Base-by-base conservation (phyloP, 23 red algal species). In the Gracilaria domingensis region DNA sequence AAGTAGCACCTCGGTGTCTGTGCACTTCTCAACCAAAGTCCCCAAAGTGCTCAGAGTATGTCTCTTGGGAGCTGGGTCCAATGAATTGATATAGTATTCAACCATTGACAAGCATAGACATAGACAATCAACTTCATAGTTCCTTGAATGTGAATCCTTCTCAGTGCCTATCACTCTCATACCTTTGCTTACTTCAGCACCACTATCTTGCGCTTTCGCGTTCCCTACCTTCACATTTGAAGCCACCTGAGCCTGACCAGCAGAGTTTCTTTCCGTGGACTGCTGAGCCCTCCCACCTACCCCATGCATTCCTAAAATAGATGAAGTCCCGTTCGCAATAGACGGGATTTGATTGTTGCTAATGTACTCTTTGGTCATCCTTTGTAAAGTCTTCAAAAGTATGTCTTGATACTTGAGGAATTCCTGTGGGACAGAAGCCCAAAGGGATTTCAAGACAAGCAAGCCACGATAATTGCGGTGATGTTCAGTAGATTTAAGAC, bases 101-200 rank as follows among this genome's bases (percentile, higher is more conserved):
- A 96, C 40, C 78, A 96, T 67, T 11, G 80, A 87, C 36, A 96
- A 58, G 21, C 81, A 85, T 8, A 91, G 69, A 51, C 84, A 56
- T 11, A 96, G 81, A 45, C 75, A 79, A 24, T 95, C 80, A 39
- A 55, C 58, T 56, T 75, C 93, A 70, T 38, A 65, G n/a, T 50
- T 83, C 57, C 38, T 87, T 8, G 20, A 25, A 45, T 57, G 64
- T 55, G 47, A 32, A 40, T 73, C 50, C 7, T 49, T 40, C 8
- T 87, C 84, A 33, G 26, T 32, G 12, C 21, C 47, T 59, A 57
- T 66, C 3, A 37, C 40, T 76, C 36, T 87, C 40, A 21, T 45
- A 28, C 42, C 44, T 75, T 71, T 73, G 33, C 44, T 47, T 36
- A 29, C 24, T 20, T 87, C 84, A 50, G 23, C 20, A 1, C 38